Base-by-base conservation (phyloP, 2,329 filamentous ascomycete genomes). In the Calonectria crousiana region DNA sequence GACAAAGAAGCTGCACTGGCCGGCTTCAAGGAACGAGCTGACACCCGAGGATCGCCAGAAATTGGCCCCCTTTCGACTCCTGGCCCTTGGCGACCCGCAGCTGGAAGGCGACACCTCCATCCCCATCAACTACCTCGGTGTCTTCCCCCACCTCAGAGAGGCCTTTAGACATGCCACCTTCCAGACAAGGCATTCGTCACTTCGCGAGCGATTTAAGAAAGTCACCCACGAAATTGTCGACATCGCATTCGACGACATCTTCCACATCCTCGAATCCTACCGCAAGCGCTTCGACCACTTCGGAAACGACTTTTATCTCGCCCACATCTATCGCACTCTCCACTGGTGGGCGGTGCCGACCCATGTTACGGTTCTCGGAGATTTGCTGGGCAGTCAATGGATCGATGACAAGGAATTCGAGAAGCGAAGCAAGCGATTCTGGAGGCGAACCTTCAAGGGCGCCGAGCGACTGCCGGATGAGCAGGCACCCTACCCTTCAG, bases 381-480 rank as follows among this genome's bases (percentile, higher is more conserved):
- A 99, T 83, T 87, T 99, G 73, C 87, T 99, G 13, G 97, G 97
- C 13, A 98, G 95, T 81, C 97, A 99, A 84, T 99, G 97, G 97
- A 94, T 99, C 75, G 90, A 90, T 66, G 93, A 98, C 82, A 90
- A 89, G 36, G 97, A 99, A 84, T 99, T 99, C 82, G 89, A 91
- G 74, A 87, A 88, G 74, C 91, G 97, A 49, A 93, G 92, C 20
- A 85, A 86, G 78, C 88, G 96, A 49, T 98, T 93, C 86, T 98
- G 96, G 96, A 88, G 92, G 73, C 89, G 93, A 8, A 93, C 97
- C 2, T 95, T 98, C 83, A 88, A 84, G n/a, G 92, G 92, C 8
- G 91, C 90, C 47, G 87, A 92, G 81, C 90, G 91, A 52, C 90
- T 97, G 23, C 87, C 89, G 9, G 88, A 92, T 77, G 87, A 91